Evolutionary conservation across 108 stramenopile genomes (phyloP), one percentile per base, ranked within the genome.

Genomic region (Skeletonema tropicum): DNA sequence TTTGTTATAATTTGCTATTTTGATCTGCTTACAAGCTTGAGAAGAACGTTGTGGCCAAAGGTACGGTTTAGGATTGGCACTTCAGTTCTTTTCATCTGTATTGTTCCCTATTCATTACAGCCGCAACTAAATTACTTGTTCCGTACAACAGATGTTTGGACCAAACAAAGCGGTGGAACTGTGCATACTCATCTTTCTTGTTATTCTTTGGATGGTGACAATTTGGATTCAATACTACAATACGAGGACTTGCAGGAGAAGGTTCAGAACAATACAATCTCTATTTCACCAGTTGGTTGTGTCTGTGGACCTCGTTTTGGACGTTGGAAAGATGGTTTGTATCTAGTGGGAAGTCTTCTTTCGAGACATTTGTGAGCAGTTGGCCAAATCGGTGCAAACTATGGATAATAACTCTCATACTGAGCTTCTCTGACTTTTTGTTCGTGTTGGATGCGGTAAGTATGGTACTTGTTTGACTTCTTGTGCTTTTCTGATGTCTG

Each of bases 351-450:
- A 77, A 57, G 48, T 63, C 86, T 2, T 77, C 86, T 32, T 57
- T 91, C 19, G 64, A 89, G 48, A 33, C 63, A 10, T 90, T 90
- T 57, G 70, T 93, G 14, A 66, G 82, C 9, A 78, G 80, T 33
- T 91, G 90, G 92, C 92, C 92, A 1, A 82, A 88, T 65, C 84
- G 92, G 33, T 80, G 88, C 39, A 89, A 90, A 11, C 77, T 84
- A 31, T 93, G 90, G 90, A 86, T 91, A 60, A 73, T 87, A 1
- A 84, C 87, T 25, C 79, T 86, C 41, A 59, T 89, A 26, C 57
- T 79, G 3, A 66, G 74, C 25, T 82, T 89, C 52, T 70, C 86
- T 8, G 79, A 86, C 19, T 75, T 92, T 10, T 71, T 76, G 29
- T 92, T 86, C 77, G 86, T 81, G 35, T 15, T 89, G 12, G 92